Evolutionary conservation across 768 basidiomycete species (phyloP).

Genomic region (Candolleomyces efflorescens): DNA sequence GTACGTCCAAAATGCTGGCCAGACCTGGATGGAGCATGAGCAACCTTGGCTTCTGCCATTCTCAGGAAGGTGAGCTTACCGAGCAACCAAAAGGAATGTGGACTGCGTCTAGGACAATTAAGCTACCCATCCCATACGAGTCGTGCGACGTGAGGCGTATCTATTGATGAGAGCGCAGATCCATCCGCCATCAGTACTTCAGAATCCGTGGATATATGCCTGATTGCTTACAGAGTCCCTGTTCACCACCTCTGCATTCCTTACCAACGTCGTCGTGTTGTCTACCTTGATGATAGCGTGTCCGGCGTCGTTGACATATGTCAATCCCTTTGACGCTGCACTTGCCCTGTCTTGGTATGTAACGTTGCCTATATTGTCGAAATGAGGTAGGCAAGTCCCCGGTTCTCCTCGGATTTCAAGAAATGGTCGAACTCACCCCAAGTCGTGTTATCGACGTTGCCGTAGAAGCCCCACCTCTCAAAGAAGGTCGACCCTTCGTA

Average conservation of each 20-base stretch:
- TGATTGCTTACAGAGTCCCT: constrained; percentile 46
- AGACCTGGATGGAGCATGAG: constrained; percentile 26
- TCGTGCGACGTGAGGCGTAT: constrained; percentile 42
- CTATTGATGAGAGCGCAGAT: constrained; percentile 17
- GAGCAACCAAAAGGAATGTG: constrained; percentile 52
- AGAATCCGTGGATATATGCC: neutral
- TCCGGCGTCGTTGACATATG: constrained; percentile 56
- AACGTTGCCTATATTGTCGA: constrained; percentile 15
- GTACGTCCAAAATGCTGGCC: constrained; percentile 48
- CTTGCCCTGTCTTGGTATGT: constrained; percentile 50
- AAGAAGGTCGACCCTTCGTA: constrained; percentile 13
- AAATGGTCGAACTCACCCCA: constrained; percentile 7
- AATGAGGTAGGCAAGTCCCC: neutral
- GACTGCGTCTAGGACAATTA: constrained; percentile 41
- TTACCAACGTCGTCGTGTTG: constrained; percentile 50
- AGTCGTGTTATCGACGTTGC: constrained; percentile 13
- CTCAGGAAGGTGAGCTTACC: constrained; percentile 24
- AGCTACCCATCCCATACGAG: constrained; percentile 37
- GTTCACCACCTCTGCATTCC: constrained; percentile 16
- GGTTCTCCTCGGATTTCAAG: neutral
- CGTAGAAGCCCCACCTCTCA: constrained; percentile 13
- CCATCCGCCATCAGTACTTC: neutral
- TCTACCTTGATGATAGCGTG: constrained; percentile 74
- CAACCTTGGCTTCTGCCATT: neutral
- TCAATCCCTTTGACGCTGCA: constrained; percentile 46